phyloP scores from a whole-genome alignment of 169 alveolate genomes.

The Eimeria acervulina region DNA sequence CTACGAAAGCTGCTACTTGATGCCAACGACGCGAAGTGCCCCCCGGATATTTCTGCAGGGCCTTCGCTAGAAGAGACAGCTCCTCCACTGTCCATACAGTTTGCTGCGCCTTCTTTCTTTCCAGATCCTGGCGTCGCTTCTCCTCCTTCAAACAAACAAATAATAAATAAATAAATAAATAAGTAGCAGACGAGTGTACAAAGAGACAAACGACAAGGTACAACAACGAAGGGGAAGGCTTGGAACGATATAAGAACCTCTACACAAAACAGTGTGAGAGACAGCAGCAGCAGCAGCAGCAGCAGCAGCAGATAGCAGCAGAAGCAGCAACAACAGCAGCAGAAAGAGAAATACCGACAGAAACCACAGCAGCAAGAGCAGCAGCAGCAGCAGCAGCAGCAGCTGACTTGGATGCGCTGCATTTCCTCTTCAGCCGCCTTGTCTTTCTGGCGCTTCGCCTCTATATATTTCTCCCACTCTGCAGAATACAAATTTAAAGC shows the following conservation, averaged over 20 bases:
- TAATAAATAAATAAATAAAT: too few species aligned
- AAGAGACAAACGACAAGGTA: too few species aligned
- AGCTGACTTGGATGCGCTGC: conserved; percentile 23
- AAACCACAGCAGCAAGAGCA: not conserved
- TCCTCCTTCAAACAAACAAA: not conserved
- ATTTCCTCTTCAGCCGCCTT: conserved; percentile 29
- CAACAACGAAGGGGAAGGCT: too few species aligned
- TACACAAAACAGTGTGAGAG: too few species aligned
- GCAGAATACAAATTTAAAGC: not conserved
- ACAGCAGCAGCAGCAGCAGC: too few species aligned
- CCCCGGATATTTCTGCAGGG: conserved; percentile 93
- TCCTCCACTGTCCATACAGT: conserved; percentile 92
- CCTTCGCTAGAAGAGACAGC: conserved; percentile 91
- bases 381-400: not conserved
- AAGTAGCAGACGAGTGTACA: too few species aligned
- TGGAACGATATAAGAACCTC: too few species aligned
- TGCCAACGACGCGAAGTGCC: conserved; percentile 94
- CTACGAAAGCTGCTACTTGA: conserved; percentile 89
- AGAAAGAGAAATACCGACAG: not conserved
- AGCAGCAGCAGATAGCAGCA: too few species aligned
- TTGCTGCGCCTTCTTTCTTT: conserved; percentile 76
- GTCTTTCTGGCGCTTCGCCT: not conserved
- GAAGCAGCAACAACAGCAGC: not conserved
- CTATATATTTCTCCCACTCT: not conserved
- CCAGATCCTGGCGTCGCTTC: not conserved